Evolutionary conservation across 139 green algal species (phyloP), one percentile per base, ranked within the genome.

Genomic region (Bryopsis sp.): DNA sequence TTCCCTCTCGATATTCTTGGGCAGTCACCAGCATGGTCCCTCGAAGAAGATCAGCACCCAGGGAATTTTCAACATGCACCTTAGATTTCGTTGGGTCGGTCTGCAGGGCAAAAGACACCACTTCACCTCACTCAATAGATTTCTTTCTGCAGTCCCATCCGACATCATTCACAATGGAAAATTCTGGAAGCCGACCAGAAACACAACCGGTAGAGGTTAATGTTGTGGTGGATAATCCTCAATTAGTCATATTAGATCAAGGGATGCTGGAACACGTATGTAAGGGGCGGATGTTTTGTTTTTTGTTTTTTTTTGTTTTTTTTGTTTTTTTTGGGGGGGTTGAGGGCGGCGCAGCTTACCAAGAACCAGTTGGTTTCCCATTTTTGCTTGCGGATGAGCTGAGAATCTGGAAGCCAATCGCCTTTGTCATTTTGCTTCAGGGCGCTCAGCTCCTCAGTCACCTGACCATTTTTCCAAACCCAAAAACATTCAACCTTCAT

Each of bases 371-470:
- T 33, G 6, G 58, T 33, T 39, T 65, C 58, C 58, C 58, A 65
- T 65, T 33, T 39, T 26, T 65, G 58, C 31, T 65, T 31, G 6
- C 43, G 26, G 19, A 39, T 22, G 7, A 65, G 4, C 43, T 65
- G 58, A 6, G 58, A 32, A 26, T 65, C 58, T 15, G 58, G 43
- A 65, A 33, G 26, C 58, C 58, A 65, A 26, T 65, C 58, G 28
- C 58, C 58, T 65, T 33, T 39, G 39, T 65, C 58, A 33, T 65
- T 65, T 65, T 65, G 24, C 11, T 7, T 65, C 28, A 47, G 39
- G 28, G 29, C 8, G 24, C 58, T 65, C 5, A 46, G 31, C 58
- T 65, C 58, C 24, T 65, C 58, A 31, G 43, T 39, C 4, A 36
- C 50, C 50, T 50, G 15, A 50, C 11, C 11, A 50, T 26, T 50